These are phyloP conservation scores for Lachancea fermentati DNA, from an alignment of 805 yeast genomes.

Conservation along the genomic window DNA sequence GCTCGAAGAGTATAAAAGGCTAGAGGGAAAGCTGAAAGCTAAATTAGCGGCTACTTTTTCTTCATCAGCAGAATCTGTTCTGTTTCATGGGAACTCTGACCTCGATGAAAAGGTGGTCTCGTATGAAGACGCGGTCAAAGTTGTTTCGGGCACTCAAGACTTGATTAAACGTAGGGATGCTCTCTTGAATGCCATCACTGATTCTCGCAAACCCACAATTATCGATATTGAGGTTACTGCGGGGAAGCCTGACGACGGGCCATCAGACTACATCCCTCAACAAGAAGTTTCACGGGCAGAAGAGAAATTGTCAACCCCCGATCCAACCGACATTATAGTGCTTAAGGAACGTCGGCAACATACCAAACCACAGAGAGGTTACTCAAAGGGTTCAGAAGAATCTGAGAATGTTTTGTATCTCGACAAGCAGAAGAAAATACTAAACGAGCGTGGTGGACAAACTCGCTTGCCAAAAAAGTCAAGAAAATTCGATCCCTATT, in stretches of 20 bases:
- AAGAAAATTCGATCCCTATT: slow-evolving; percentile 57
- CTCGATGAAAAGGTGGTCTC: slow-evolving; percentile 1
- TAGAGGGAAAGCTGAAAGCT: background rate
- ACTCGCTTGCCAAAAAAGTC: slow-evolving; percentile 24
- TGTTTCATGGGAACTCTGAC: slow-evolving; percentile 3
- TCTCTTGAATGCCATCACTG: slow-evolving; percentile 1
- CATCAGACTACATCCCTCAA: slow-evolving; percentile 1
- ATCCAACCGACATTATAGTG: slow-evolving; percentile 37
- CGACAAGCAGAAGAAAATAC: slow-evolving; percentile 37
- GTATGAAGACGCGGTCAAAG: background rate
- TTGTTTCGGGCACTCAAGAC: slow-evolving; percentile 7
- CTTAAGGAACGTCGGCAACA: slow-evolving; percentile 26
- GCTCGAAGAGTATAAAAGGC: background rate
- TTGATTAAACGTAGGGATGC: slow-evolving; percentile 5
- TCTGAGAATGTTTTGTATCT: slow-evolving; percentile 39
- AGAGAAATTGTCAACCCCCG: slow-evolving; percentile 5
- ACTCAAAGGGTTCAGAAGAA: slow-evolving; percentile 4
- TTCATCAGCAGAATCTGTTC: background rate
- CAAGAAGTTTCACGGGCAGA: slow-evolving; percentile 4
- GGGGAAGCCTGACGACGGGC: background rate
- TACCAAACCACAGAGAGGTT: slow-evolving; percentile 6
- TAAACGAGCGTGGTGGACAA: slow-evolving; percentile 22
- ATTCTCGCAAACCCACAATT: background rate
- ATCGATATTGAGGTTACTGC: background rate
- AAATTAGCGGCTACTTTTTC: background rate